Base-by-base conservation (phyloP, 306 rosid species). In the Cyclanthera cordifolia region DNA sequence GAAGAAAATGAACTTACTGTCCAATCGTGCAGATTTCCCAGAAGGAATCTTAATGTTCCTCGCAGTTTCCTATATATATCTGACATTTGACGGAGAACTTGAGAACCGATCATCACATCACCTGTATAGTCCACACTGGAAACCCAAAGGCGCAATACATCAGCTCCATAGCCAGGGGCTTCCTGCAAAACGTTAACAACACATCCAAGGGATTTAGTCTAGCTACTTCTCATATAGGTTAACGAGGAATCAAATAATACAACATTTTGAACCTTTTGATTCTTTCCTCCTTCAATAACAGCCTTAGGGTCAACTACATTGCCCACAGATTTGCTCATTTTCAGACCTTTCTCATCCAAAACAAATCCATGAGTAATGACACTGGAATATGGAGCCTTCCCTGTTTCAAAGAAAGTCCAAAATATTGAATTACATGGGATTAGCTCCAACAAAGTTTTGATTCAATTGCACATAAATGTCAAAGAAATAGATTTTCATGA, bases 291-390 rank as follows among this genome's bases (percentile, higher is more conserved):
- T 83, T 83, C 99, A 67, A 93, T 93, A 74, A 90, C 95, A 60
- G 60, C 78, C 45, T 78, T 80, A 69, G 99, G 99, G 75, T 93
- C 95, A 61, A 93, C 88, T 61, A 93, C 97, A 73, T 93, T 93
- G 53, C 99, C 99, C 88, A 90, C 79, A 74, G 99, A 93, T 82
- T 93, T 93, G 90, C 99, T 93, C 99, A 93, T 93, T 81, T 93
- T 93, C n/a, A 82, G 80, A 76, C 99, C 99, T 8, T 83, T 93
- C 85, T 93, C 97, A 71, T 93, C 99, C 94, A 93, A 75, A 71
- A 77, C 99, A 82, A 93, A 93, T 72, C 99, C 99, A 79, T 93
- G 99, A 25, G 99, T 93, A 75, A 93, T 17, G 73, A 93, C 99
- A 74, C 90, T 59, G 65, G 85, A 80, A 81, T 90, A 93, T 74